Evolutionary conservation across 1,284 basidiomycete species (phyloP), one percentile per base, ranked within the genome.

Genomic region (Fistulinella staudtii): DNA sequence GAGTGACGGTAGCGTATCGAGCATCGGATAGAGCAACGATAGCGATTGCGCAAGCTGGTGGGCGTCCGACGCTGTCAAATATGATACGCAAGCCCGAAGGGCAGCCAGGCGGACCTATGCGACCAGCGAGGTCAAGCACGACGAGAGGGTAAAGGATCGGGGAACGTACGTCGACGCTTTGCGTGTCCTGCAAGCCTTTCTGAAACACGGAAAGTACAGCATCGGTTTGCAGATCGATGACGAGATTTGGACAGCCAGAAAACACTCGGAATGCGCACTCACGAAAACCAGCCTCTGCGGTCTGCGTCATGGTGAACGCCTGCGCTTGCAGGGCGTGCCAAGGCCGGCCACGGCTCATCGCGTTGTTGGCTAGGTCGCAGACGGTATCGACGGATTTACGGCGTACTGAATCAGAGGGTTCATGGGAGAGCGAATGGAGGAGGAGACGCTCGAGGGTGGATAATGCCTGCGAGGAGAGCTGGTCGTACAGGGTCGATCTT

Each of bases 311-410:
- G 39, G 63, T 71, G 55, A 85, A 88, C 0, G 74, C 73, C 47
- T 82, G 82, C 0, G 75, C 77, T 58, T 88, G 85, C 3, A 89
- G 69, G 2, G 81, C 79, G 56, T 86, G 85, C 85, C 87, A 89
- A 3, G 85, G 85, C 14, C 84, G 63, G 2, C 86, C 85, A 2
- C 84, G 72, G 17, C 65, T 61, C 80, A 89, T 86, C 11, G 78
- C 76, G 41, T 85, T 77, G 50, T 82, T 83, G 3, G 85, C 81
- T 27, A 89, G 67, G 55, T 89, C 85, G 46, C 76, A 79, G 21
- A 85, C 72, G 1, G 85, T 85, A 56, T 89, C 85, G 13, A 85
- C 82, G 1, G 78, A 72, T 62, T 85, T 85, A 20, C 76, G 72
- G n/a, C 84, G 71, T 8, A 87, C 84, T 21, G 69, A 64, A 15